A percentile compares a stretch with the other conserved stretches of the same genome.
Conservation (phyloP, 192 early-diverging fungal genomes). For the Coemansia sp. region DNA sequence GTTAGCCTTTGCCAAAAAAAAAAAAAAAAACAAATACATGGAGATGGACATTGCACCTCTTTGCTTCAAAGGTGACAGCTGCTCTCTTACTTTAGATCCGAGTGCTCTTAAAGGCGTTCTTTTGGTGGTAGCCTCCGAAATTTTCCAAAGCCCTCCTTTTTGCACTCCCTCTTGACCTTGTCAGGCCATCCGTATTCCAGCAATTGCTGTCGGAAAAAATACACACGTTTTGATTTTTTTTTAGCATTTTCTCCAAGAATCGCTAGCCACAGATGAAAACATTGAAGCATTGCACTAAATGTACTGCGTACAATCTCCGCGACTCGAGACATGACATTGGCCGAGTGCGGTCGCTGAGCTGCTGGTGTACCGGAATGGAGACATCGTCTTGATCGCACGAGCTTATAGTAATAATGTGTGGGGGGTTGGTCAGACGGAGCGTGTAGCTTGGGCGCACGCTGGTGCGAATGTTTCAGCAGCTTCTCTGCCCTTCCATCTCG, state of each 20-base stretch:
- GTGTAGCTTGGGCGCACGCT: background rate
- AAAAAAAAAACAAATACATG: background rate
- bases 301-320: background rate
- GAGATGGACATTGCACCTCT: background rate
- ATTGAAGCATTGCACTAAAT: background rate
- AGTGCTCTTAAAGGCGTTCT: background rate
- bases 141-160: background rate
- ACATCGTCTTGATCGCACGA: background rate
- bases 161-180: background rate
- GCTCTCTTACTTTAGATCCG: background rate
- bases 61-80: background rate
- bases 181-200: background rate
- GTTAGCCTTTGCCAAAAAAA: background rate
- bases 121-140: background rate
- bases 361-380: background rate
- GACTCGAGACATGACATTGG: background rate
- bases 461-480: constrained; percentile 2
- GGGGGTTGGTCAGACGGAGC: background rate
- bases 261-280: background rate
- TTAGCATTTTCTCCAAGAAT: background rate
- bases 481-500: background rate
- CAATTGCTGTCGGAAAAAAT: background rate
- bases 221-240: too few species aligned
- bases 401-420: background rate
- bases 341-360: background rate